phyloP scores from a whole-genome alignment of 768 basidiomycete genomes.

The Cystofilobasidium macerans region DNA sequence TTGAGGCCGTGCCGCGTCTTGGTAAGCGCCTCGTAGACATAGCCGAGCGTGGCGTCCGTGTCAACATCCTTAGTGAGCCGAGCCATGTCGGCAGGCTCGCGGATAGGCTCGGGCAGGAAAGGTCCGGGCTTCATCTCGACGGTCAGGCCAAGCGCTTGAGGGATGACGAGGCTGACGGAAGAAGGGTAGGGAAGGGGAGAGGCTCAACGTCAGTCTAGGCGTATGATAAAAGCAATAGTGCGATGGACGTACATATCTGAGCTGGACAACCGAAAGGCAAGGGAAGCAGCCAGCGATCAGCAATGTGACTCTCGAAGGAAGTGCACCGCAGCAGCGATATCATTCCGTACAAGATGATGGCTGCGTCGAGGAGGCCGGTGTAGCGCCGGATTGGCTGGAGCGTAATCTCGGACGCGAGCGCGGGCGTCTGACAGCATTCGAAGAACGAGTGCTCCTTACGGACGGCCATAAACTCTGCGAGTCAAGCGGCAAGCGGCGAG shows the following conservation, averaged over 20 bases:
- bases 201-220: too few species aligned
- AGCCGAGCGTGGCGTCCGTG: conserved; percentile 72
- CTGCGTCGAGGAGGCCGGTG: conserved; percentile 74
- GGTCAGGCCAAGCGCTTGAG: conserved; percentile 88
- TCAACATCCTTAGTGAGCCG: conserved; percentile 56
- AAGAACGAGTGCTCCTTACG: conserved; percentile 86
- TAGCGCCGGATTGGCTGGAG: conserved; percentile 88
- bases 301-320: too few species aligned
- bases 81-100: conserved; percentile 58
- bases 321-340: neutral
- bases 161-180: conserved; percentile 57
- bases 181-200: neutral
- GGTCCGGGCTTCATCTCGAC: conserved; percentile 80
- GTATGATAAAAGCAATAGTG: too few species aligned
- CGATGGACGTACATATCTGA: neutral
- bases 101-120: conserved; percentile 72
- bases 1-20: conserved; percentile 64
- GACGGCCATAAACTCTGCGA: conserved; percentile 73
- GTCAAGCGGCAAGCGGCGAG: neutral
- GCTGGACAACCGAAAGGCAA: neutral
- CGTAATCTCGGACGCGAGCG: conserved; percentile 76
- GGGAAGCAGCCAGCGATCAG: neutral
- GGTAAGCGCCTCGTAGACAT: conserved; percentile 87
- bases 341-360: conserved; percentile 94
- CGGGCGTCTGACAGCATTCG: conserved; percentile 85